Evolutionary conservation across 164 flowering plant species (phyloP).

Genomic region (Magnolia officinalis): DNA sequence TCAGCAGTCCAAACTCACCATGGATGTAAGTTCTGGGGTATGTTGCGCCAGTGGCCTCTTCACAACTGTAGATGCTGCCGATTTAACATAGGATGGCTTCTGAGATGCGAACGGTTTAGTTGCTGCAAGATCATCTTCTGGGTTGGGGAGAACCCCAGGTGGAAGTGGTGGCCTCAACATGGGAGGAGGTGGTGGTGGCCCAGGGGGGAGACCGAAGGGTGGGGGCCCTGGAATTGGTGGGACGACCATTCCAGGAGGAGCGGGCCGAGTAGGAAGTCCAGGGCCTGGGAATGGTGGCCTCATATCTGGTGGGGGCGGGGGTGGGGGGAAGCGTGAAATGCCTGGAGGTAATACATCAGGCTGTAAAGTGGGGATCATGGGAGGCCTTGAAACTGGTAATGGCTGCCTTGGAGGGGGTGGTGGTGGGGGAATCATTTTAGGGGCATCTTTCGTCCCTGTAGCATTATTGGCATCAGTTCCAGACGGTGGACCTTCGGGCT

Average conservation of each 20-base stretch:
- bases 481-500: conserved; percentile 37
- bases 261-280: conserved; percentile 49
- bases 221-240: conserved; percentile 56
- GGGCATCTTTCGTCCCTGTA: conserved; percentile 34
- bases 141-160: conserved; percentile 67
- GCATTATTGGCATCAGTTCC: conserved; percentile 37
- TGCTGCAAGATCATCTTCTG: conserved; percentile 39
- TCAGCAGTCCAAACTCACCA: conserved; percentile 52
- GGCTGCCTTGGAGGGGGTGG: conserved; percentile 81
- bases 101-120: conserved; percentile 42
- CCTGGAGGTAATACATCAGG: conserved; percentile 84
- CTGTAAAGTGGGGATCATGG: conserved; percentile 43
- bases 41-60: conserved; percentile 99
- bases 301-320: conserved; percentile 72
- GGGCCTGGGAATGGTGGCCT: conserved; percentile 44
- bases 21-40: conserved; percentile 96
- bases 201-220: conserved; percentile 77
- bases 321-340: conserved; percentile 63
- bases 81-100: conserved; percentile 91
- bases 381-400: conserved; percentile 41
- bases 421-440: conserved; percentile 60
- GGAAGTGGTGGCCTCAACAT: conserved; percentile 89
- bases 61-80: conserved; percentile 97
- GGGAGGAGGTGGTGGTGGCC: conserved; percentile 40
- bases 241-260: conserved; percentile 59